Conservation (phyloP, 1,284 basidiomycete genomes). For the Rhodotorula mucilaginosa region DNA sequence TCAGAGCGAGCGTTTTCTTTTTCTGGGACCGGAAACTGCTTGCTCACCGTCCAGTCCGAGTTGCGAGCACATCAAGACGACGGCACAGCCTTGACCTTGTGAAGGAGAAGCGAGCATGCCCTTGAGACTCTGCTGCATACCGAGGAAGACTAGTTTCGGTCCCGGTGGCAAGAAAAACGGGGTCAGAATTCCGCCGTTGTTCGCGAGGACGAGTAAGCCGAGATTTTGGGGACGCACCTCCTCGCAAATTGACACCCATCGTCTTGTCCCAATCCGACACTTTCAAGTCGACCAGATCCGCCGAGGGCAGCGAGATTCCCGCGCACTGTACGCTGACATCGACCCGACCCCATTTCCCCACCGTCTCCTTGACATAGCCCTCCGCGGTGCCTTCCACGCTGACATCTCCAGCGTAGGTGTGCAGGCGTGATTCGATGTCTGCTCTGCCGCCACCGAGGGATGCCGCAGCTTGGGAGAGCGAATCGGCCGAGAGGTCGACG, state of each 20-base stretch:
- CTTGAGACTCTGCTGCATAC: conserved; percentile 37
- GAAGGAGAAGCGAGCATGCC: conserved; percentile 39
- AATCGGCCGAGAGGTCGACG: conserved; percentile 6
- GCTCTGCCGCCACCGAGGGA: neutral
- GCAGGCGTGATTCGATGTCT: neutral
- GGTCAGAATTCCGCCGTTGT: neutral
- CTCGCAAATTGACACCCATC: conserved; percentile 21
- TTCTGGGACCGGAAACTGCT: neutral
- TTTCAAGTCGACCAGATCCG: conserved; percentile 1
- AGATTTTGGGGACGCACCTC: neutral
- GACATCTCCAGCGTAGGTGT: conserved; percentile 7
- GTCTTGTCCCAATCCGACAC: conserved; percentile 11
- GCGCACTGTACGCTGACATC: conserved; percentile 25
- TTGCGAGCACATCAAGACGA: conserved; percentile 42
- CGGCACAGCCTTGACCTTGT: conserved; percentile 38
- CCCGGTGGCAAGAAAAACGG: neutral
- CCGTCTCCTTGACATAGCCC: conserved; percentile 1
- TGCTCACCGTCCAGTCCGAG: conserved; percentile 36
- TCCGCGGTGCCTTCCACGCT: neutral
- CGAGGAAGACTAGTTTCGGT: conserved; percentile 37
- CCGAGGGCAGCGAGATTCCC: neutral
- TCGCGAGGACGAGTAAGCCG: neutral
- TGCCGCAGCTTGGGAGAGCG: neutral
- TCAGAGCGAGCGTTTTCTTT: neutral
- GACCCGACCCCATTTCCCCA: neutral